Evolutionary conservation across 139 green algal species (phyloP), one percentile per base, ranked within the genome.

Genomic region (Spirogloea muscicola): DNA sequence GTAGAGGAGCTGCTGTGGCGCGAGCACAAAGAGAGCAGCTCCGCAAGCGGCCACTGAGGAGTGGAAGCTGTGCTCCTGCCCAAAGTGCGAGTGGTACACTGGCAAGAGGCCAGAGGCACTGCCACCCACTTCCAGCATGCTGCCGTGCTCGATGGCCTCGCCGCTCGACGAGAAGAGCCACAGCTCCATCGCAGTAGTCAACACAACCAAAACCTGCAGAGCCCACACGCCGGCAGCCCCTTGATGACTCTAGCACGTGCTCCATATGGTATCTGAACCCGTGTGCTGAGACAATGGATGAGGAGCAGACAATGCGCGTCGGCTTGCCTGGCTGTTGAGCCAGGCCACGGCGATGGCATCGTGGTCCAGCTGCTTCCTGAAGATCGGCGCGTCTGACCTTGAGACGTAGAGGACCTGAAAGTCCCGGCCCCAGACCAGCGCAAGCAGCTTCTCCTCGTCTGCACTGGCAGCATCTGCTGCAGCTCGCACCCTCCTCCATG

Each of bases 1-100:
- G 25, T n/a, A 21, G 4, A 48, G 31, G 37, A 76, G 58, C 3
- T 51, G 5, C 29, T 29, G 25, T 33, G n/a, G 4, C 29, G 57
- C 58, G 27, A 76, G 68, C n/a, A 68, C 34, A 38, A 41, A 76
- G 29, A 76, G 4, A 10, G 68, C 68, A 33, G 68, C 55, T 3
- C 68, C 68, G 38, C 68, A 57, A 31, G 42, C 58, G 5, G 68
- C 68, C 34, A 76, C 42, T 3, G 68, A 74, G 58, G 74, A 74
- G 34, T 76, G 68, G 43, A 76, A 76, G 6, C 69, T 74, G 7
- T 40, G 5, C 7, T 33, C 31, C 31, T 42, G 29, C 6, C 6
- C 43, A 7, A 39, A 49, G 16, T 42, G 4, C 34, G 60, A 25
- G 60, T 69, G 31, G 9, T 10, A 42, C 43, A 42, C 6, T 29